Evolutionary conservation across 129 eudicot species (phyloP).

Genomic region (Lonicera japonica): DNA sequence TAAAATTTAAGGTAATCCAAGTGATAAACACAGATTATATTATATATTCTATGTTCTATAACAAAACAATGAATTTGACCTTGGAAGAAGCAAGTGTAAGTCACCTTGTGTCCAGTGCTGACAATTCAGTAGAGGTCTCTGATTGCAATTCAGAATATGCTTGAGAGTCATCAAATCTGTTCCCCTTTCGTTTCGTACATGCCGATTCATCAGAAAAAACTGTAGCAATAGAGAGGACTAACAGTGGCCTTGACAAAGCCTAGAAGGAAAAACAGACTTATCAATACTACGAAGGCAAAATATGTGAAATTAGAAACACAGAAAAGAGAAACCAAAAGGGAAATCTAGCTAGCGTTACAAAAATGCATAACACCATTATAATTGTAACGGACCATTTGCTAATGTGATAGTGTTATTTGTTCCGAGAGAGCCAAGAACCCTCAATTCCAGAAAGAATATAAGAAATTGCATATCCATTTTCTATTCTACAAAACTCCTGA

Average conservation of each 20-base stretch:
- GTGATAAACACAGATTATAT: too few species aligned
- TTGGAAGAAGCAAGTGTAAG: conserved; percentile 5
- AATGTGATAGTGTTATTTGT: too few species aligned
- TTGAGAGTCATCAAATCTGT: conserved; percentile 35
- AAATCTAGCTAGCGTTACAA: too few species aligned
- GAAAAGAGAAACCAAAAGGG: neutral
- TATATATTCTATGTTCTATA: neutral
- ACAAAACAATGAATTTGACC: neutral
- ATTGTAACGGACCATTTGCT: too few species aligned
- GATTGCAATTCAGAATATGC: conserved; percentile 6
- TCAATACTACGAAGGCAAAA: neutral
- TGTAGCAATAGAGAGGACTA: conserved; percentile 60
- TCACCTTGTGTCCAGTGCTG: conserved; percentile 40
- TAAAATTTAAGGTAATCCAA: too few species aligned
- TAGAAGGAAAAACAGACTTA: conserved; percentile 19
- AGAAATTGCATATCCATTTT: too few species aligned
- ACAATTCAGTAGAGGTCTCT: conserved; percentile 24
- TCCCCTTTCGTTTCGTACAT: conserved; percentile 25
- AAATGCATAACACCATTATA: too few species aligned
- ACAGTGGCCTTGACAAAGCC: conserved; percentile 63
- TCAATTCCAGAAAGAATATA: too few species aligned
- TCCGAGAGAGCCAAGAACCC: too few species aligned
- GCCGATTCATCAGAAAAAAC: conserved; percentile 34
- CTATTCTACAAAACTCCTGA: too few species aligned
- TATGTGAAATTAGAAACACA: neutral